Base-by-base conservation (phyloP, 768 basidiomycete species). In the Daedaleopsis sinensis region DNA sequence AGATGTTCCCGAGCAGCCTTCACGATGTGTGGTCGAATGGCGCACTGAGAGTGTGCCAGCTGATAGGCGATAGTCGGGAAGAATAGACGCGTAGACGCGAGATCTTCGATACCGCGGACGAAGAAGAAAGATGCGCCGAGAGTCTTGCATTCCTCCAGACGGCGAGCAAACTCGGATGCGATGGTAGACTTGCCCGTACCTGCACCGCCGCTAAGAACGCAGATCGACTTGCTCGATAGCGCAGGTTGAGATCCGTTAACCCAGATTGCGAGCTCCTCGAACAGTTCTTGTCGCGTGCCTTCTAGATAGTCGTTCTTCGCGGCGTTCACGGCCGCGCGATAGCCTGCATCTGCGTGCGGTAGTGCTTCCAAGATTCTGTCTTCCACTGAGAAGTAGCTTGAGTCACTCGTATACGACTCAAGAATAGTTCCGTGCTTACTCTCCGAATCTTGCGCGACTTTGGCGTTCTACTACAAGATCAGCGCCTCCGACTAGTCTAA, bases 111-210 rank as follows among this genome's bases (percentile, higher is more conserved):
- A 16, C 57, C 59, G 1, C 68, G 62, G 37, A 71, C 67, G 58
- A 76, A 77, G 62, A 72, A 74, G 61, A 74, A 77, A 18, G 67
- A 75, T 3, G 73, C 71, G 4, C 75, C 77, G 16, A 79, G 72
- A 12, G 58, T 48, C 3, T 64, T 60, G 15, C 57, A 47, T 5
- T 67, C 49, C 16, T 63, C 52, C 15, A 71, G 67, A 19, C 55
- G 57, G 6, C 65, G 19, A 15, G 73, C 72, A n/a, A 79, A 61
- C 7, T 75, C 73, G 39, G 74, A 70, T 7, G 76, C 71, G 18
- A 80, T 74, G 24, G 76, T 62, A 2, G 77, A 76, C 63, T 78
- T 79, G 11, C 79, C 79, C 11, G 63, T 67, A 11, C 78, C 79
- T 13, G 77, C 76, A 16, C 65, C 63, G 39, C 74, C 78, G 50